Base-by-base conservation (phyloP, 805 yeast genomes). In the Metschnikowia lochheadii region DNA sequence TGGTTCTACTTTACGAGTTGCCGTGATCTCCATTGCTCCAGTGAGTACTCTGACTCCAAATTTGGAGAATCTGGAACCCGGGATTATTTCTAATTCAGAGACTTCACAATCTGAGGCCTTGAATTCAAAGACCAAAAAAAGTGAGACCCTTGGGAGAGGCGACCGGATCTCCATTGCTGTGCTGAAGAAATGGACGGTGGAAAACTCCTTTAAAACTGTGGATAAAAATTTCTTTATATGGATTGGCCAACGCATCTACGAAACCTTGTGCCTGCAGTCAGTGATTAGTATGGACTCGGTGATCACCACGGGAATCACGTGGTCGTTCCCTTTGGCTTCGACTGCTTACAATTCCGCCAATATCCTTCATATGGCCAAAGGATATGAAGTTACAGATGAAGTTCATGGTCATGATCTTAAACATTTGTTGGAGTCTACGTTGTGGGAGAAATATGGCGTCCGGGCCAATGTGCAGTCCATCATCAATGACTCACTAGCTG, bases 401-500 rank as follows among this genome's bases (percentile, higher is more conserved):
- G 58, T 79, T 6, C 62, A 64, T 49, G 68, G 72, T 36, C 50
- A 63, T 21, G 77, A 80, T 49, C 60, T 84, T 33, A 72, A 73
- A 44, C 47, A 53, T 2, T 54, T 83, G 6, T 56, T 84, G 37
- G 76, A 73, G 54, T 40, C 54, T 3, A 60, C 68, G 1, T 66
- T 75, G 50, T 37, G 8, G 14, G 21, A 49, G 3, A 57, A 59
- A 8, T 59, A 60, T 40, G 55, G 58, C 13, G 42, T 76, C 7
- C 46, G 56, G 1, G 63, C 77, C 15, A 61, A 67, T 14, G 73
- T 84, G 20, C 63, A 70, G 52, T 65, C 75, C 14, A 73, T 84
- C 36, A 67, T 84, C 31, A 85, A 85, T 62, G 90, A 82, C 59
- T 79, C 87, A 1, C 74, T 82, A n/a, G 84, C 87, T 0, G 87